A percentile compares a stretch with the other conserved stretches of the same genome.
phyloP scores from a whole-genome alignment of 83 land plant species.

The Diphasiastrum complanatum region DNA sequence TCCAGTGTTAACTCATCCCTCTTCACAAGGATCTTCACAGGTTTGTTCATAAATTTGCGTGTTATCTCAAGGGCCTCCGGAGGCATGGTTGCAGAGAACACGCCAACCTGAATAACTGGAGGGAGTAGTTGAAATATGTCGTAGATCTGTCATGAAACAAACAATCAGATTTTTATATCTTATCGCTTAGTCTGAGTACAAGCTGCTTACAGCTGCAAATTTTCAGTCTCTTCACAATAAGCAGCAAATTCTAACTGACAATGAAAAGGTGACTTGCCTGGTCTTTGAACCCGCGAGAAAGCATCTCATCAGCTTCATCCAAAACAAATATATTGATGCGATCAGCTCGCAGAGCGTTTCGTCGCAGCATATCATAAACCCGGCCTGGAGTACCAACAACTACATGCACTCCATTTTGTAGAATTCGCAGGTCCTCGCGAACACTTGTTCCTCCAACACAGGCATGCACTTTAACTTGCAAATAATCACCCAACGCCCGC shows the following conservation, averaged over 20 bases:
- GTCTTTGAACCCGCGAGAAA: slow-evolving; percentile 80
- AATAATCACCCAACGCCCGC: slow-evolving; percentile 39
- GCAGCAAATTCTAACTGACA: too few relatives aligned
- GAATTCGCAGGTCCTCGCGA: slow-evolving; percentile 67
- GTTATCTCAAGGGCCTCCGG: slow-evolving; percentile 90
- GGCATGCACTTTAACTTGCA: slow-evolving; percentile 39
- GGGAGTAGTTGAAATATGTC: slow-evolving; percentile 88
- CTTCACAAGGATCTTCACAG: slow-evolving; percentile 75
- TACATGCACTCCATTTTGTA: slow-evolving; percentile 69
- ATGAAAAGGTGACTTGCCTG: slow-evolving; percentile 39
- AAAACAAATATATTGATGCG: slow-evolving; percentile 71
- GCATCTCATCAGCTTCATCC: slow-evolving; percentile 91
- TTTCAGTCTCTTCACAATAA: too few relatives aligned
- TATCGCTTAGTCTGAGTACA: too few relatives aligned
- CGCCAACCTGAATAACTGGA: slow-evolving; percentile 63
- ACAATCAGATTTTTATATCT: slow-evolving; percentile 2
- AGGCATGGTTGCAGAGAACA: slow-evolving; percentile 87
- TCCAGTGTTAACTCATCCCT: slow-evolving; percentile 72
- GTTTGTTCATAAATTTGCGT: slow-evolving; percentile 83
- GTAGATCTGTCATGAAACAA: slow-evolving; percentile 45
- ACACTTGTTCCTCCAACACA: slow-evolving; percentile 84
- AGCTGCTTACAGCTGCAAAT: too few relatives aligned
- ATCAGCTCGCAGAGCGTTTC: slow-evolving; percentile 63
- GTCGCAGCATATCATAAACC: slow-evolving; percentile 71
- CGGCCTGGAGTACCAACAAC: slow-evolving; percentile 90